A percentile compares a stretch with the other conserved stretches of the same genome.
Evolutionary conservation across 1,284 basidiomycete species (phyloP).

Genomic region (Tylopilus orsonianus): DNA sequence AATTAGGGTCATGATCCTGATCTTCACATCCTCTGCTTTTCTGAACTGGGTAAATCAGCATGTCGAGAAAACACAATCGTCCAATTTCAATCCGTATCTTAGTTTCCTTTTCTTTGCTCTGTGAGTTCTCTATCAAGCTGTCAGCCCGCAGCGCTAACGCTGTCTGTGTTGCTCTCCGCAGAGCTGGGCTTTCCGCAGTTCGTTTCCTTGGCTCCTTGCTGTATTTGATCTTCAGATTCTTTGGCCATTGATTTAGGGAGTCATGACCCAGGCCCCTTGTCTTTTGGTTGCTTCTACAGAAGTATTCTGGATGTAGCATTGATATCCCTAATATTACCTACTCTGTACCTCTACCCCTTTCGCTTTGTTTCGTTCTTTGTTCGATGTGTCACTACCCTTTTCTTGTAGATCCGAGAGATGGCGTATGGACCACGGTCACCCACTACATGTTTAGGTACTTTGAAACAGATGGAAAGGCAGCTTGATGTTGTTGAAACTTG

Average conservation of each 20-base stretch:
- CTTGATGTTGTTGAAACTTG: slow-evolving; percentile 16
- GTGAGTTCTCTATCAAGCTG: slow-evolving; percentile 43
- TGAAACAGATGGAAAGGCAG: slow-evolving; percentile 1
- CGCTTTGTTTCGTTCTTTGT: background rate
- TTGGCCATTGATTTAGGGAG: slow-evolving; percentile 44
- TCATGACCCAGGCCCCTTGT: background rate
- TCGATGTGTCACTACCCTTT: background rate
- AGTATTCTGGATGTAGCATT: slow-evolving; percentile 12
- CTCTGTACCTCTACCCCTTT: slow-evolving; percentile 16
- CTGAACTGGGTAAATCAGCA: slow-evolving; percentile 58
- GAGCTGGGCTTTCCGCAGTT: slow-evolving; percentile 75
- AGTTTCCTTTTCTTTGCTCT: slow-evolving; percentile 81
- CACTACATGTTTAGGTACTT: slow-evolving; percentile 4
- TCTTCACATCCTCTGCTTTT: slow-evolving; percentile 81
- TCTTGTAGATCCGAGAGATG: slow-evolving; percentile 5
- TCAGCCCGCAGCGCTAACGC: slow-evolving; percentile 1
- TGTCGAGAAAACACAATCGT: slow-evolving; percentile 45
- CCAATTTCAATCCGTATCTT: slow-evolving; percentile 83
- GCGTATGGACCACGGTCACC: background rate
- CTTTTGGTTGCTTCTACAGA: slow-evolving; percentile 2
- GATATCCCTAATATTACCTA: slow-evolving; percentile 11
- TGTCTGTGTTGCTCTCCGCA: slow-evolving; percentile 30
- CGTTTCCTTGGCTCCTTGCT: slow-evolving; percentile 77
- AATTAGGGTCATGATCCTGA: slow-evolving; percentile 67
- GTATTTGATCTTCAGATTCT: slow-evolving; percentile 75